Base-by-base conservation (phyloP, 2,329 filamentous ascomycete genomes). In the Ceratocystis cubensis region DNA sequence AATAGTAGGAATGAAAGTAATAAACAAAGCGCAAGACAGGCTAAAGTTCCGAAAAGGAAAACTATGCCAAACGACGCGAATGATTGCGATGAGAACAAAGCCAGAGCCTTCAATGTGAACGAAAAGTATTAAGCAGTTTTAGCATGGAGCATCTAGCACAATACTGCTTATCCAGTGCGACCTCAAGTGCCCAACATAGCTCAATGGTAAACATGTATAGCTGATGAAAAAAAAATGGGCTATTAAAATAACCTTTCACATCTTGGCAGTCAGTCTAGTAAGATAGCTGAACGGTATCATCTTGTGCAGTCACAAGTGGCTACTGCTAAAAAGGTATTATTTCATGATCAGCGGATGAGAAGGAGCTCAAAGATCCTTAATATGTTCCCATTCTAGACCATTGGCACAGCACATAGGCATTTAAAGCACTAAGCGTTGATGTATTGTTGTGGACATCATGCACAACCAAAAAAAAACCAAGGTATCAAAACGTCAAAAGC, bases 401-500 rank as follows among this genome's bases (percentile, higher is more conserved):
- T n/a, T 59, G 56, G 33, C 28, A 59, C 25, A 15, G 17, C 8
- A 37, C 28, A 59, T 37, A 3, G 48, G 25, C 20, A 63, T 45
- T 46, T 15, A 30, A 30, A 25, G n/a, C 13, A 33, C 25, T n/a
- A 22, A 45, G 13, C 50, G 30, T 33, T 37, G 15, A 33, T 37
- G 61, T 25, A 45, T 33, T 63, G 37, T 45, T 50, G 25, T 33
- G 17, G 25, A 8, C 25, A 20, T 37, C 25, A 37, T 41, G 37
- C 56, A 63, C n/a, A 50, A 30, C 22, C 61, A 50, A 45, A 63
- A 25, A 33, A 25, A 22, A 56, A 66, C 7, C 57, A 65, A 62
- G 65, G 59, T 69, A 48, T 20, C 44, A 63, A 63, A 56, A 56
- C 30, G 53, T 8, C 53, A 33, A 25, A 46, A 33, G 20, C 20